phyloP scores from a whole-genome alignment of 495 filamentous ascomycete species.

The Daldinia caldariorum region DNA sequence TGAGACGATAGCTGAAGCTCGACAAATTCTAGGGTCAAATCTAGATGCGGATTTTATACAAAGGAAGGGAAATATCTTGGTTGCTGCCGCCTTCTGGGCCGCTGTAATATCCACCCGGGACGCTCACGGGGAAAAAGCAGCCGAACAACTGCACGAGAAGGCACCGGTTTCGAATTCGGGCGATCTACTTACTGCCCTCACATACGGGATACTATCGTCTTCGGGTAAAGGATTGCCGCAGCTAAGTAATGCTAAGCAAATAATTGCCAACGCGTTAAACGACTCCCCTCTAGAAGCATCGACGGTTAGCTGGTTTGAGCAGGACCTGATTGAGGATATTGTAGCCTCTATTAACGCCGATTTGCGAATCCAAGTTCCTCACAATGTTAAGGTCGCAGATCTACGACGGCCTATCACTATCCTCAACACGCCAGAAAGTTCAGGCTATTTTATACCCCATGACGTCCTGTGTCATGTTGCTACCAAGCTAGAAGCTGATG shows the following conservation, averaged over 20 bases:
- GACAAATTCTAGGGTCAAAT: conserved; percentile 10
- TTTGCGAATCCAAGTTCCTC: conserved; percentile 43
- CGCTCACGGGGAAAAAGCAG: conserved; percentile 16
- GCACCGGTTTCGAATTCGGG: conserved; percentile 13
- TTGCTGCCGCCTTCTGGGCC: conserved; percentile 36
- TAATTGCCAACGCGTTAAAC: conserved; percentile 10
- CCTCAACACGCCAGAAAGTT: conserved; percentile 51
- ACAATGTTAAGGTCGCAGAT: conserved; percentile 36
- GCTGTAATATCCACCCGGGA: conserved; percentile 2
- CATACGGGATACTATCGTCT: not conserved
- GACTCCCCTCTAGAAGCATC: conserved; percentile 21
- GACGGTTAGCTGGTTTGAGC: conserved; percentile 26
- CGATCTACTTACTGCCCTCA: conserved; percentile 20
- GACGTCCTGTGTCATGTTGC: conserved; percentile 62
- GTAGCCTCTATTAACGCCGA: conserved; percentile 50
- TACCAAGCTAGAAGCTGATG: conserved; percentile 70
- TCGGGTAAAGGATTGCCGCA: not conserved
- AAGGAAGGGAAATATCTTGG: conserved; percentile 28
- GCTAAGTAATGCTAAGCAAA: conserved; percentile 1
- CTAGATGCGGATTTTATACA: not conserved
- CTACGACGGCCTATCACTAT: conserved; percentile 51
- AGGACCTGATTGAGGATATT: conserved; percentile 48
- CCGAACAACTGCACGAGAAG: conserved; percentile 19
- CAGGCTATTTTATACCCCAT: conserved; percentile 46
- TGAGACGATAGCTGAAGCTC: conserved; percentile 6